Evolutionary conservation across 2,329 filamentous ascomycete species (phyloP).

Genomic region (Calonectria pauciramosa): DNA sequence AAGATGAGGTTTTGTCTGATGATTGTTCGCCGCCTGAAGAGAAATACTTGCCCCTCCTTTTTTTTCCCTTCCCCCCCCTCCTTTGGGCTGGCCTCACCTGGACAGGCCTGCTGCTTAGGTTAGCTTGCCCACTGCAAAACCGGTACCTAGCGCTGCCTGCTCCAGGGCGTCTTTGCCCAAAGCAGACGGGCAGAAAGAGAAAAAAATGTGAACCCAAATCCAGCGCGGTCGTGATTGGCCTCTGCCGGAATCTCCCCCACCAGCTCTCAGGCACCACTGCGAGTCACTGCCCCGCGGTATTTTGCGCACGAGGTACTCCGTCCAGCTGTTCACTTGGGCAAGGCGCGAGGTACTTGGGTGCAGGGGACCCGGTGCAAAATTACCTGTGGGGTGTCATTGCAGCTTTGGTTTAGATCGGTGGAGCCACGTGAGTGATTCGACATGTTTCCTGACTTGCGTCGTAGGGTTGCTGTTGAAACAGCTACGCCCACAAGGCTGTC

Average conservation of each 20-base stretch:
- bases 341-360: not conserved
- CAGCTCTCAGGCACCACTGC: conserved; percentile 17
- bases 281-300: conserved; percentile 32
- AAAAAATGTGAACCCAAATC: conserved; percentile 10
- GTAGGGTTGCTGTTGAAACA: not conserved
- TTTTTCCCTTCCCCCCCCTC: conserved; percentile 37
- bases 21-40: conserved; percentile 44
- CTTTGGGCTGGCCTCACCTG: conserved; percentile 23
- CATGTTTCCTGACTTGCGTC: not conserved
- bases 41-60: conserved; percentile 43
- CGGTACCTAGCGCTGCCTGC: conserved; percentile 24
- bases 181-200: not conserved
- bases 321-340: not conserved
- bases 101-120: conserved; percentile 12
- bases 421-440: conserved; percentile 21
- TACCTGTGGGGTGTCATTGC: conserved; percentile 15
- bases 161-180: conserved; percentile 12
- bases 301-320: conserved; percentile 32
- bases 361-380: conserved; percentile 13
- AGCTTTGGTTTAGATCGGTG: conserved; percentile 21
- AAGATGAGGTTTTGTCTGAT: conserved; percentile 38
- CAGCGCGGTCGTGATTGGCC: conserved; percentile 38
- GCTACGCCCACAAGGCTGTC: not conserved
- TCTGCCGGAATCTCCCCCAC: not conserved
- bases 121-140: conserved; percentile 16